phyloP scores from a whole-genome alignment of 768 basidiomycete species.

The Austroboletus eburneus region DNA sequence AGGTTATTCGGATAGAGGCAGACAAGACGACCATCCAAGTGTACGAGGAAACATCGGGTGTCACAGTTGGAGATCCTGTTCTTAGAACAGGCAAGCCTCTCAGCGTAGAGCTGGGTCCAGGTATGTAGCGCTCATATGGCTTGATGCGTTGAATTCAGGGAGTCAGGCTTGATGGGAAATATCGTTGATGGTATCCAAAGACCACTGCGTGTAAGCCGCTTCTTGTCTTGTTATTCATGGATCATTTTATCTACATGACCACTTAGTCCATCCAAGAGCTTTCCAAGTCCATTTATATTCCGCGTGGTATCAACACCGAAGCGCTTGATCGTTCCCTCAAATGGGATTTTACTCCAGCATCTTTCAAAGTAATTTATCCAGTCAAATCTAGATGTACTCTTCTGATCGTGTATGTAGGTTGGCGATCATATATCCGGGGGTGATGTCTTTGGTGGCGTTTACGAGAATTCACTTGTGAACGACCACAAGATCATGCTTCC shows the following conservation, averaged over 20 bases:
- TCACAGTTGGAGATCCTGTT: slow-evolving; percentile 98
- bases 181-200: slow-evolving; percentile 98
- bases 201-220: slow-evolving; percentile 68
- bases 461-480: slow-evolving; percentile 94
- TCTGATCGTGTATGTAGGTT: slow-evolving; percentile 44
- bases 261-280: slow-evolving; percentile 85
- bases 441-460: slow-evolving; percentile 92
- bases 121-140: slow-evolving; percentile 39
- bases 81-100: slow-evolving; percentile 96
- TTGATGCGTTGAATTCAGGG: slow-evolving; percentile 1
- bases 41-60: slow-evolving; percentile 98
- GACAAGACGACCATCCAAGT: slow-evolving; percentile 99
- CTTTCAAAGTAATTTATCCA: slow-evolving; percentile 56
- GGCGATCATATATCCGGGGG: slow-evolving; percentile 98
- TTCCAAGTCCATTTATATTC: slow-evolving; percentile 99
- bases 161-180: slow-evolving; percentile 92
- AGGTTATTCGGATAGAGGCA: slow-evolving; percentile 98
- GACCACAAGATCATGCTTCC: slow-evolving; percentile 97
- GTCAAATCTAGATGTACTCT: slow-evolving; percentile 1
- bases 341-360: slow-evolving; percentile 92
- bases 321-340: slow-evolving; percentile 82
- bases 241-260: slow-evolving; percentile 6
- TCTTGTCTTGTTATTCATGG: background rate
- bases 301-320: slow-evolving; percentile 97
- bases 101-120: slow-evolving; percentile 96